Percentiles rank a stretch among this genome's conserved stretches.
These are phyloP conservation scores for Ceratocystis destructans DNA, from an alignment of 2,329 filamentous ascomycete genomes.

Conservation along the genomic window DNA sequence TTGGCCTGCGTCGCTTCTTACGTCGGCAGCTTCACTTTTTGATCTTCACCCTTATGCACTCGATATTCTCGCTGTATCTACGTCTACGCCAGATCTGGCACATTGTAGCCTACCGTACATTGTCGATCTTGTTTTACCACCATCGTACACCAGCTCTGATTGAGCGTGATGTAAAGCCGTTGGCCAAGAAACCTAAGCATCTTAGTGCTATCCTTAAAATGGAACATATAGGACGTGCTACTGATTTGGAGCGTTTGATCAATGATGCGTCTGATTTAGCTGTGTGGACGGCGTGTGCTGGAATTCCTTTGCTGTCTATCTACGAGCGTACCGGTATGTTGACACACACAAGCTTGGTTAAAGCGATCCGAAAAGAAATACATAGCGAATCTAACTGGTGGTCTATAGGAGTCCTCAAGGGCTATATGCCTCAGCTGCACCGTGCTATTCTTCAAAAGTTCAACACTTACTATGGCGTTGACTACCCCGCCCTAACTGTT, in stretches of 20 bases:
- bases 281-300: conserved; percentile 83
- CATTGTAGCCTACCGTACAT: conserved; percentile 59
- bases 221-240: conserved; percentile 53
- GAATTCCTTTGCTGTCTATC: conserved; percentile 74
- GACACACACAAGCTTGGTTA: background rate
- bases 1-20: conserved; percentile 49
- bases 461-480: conserved; percentile 69
- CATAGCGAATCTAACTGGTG: background rate
- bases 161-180: conserved; percentile 62
- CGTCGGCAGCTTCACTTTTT: conserved; percentile 49
- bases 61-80: conserved; percentile 78
- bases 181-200: conserved; percentile 67
- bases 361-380: no score
- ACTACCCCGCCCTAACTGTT: conserved; percentile 55
- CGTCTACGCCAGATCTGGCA: conserved; percentile 69
- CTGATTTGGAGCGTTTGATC: conserved; percentile 67
- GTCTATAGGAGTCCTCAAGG: conserved; percentile 64
- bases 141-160: conserved; percentile 91
- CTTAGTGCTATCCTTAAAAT: conserved; percentile 73
- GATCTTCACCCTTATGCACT: conserved; percentile 57
- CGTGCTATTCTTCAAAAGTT: conserved; percentile 66
- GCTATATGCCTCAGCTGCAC: conserved; percentile 74
- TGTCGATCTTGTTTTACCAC: conserved; percentile 82
- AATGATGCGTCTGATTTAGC: conserved; percentile 85
- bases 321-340: conserved; percentile 78